These are phyloP conservation scores for Populus hybrid DNA, from an alignment of 441 rosid genomes.

Conservation along the genomic window DNA sequence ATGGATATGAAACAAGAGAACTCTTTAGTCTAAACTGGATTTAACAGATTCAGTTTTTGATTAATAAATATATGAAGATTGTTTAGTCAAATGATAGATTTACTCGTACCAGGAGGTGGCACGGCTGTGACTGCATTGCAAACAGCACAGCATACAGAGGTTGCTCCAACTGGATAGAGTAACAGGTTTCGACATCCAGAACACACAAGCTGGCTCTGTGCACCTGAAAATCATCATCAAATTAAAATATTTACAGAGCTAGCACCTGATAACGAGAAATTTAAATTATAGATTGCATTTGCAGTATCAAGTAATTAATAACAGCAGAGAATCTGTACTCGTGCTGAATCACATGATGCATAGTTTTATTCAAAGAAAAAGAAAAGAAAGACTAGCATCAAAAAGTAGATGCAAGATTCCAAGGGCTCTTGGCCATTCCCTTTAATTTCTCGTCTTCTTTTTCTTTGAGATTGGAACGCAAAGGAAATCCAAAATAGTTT, in stretches of 20 bases:
- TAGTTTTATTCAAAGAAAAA: no score
- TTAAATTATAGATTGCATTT: background rate
- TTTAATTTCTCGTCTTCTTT: background rate
- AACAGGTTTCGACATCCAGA: conserved; percentile 93
- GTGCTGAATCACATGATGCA: background rate
- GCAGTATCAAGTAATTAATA: background rate
- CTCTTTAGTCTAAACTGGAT: background rate
- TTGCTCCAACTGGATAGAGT: conserved; percentile 89
- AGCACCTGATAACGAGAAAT: conserved; percentile 2
- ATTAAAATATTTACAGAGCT: background rate
- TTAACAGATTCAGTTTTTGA: background rate
- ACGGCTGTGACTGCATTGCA: conserved; percentile 99
- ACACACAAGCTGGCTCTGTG: conserved; percentile 93
- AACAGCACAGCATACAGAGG: conserved; percentile 95
- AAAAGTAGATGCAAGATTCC: background rate
- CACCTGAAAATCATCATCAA: conserved; percentile 32
- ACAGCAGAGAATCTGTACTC: background rate
- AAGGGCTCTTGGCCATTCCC: background rate
- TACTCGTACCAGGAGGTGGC: conserved; percentile 80
- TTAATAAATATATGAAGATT: background rate
- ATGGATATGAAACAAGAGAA: background rate
- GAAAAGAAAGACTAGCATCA: background rate
- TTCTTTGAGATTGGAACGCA: background rate
- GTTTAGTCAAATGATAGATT: background rate
- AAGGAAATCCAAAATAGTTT: background rate